Base-by-base conservation (phyloP, 768 basidiomycete species). In the Phaeotremella skinneri region DNA sequence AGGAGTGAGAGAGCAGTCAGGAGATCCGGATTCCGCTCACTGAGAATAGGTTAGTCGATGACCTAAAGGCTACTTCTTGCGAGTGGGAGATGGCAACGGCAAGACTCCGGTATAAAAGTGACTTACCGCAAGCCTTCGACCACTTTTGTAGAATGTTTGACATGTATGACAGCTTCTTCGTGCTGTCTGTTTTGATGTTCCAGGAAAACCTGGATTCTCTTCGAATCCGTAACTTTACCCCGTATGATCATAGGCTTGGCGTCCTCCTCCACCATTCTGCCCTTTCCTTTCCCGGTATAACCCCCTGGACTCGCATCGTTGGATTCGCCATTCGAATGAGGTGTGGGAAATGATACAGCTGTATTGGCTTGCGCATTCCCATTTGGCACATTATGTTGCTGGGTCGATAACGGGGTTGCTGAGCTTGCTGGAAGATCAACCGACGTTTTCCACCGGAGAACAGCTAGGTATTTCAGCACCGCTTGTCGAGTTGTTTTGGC, bases 1-100 rank as follows among this genome's bases (percentile, higher is more conserved):
- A 96, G 81, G 55, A 97, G 88, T 65, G 92, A 88, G 34, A 97
- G 79, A 23, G 93, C 93, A 0, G 91, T 94, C 3, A 92, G 82
- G 23, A 97, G 80, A 76, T 98, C 94, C 61, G 93, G 91, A 78
- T 97, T 97, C 56, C 93, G 86, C 20, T 91, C 83, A 71, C 93
- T 91, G 68, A 4, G 21, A 21, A 9, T 45, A n/a, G n/a, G n/a
- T n/a, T n/a, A n/a, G n/a, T 45, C 11, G 26, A 41, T 48, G 52
- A 52, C 30, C 25, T 43, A 17, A 31, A 20, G 39, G n/a, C 11
- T 5, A 23, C 48, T 49, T 6, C 25, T 56, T 17, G 7, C 34
- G 49, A 63, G 55, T 50, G 30, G 23, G 26, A 13, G 5, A 14
- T 14, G 29, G 27, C 37, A 25, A 39, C 17, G 34, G 7, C 34